Evolutionary conservation across 371 early-diverging fungal species (phyloP).

Genomic region (Saksenaea vasiformis): DNA sequence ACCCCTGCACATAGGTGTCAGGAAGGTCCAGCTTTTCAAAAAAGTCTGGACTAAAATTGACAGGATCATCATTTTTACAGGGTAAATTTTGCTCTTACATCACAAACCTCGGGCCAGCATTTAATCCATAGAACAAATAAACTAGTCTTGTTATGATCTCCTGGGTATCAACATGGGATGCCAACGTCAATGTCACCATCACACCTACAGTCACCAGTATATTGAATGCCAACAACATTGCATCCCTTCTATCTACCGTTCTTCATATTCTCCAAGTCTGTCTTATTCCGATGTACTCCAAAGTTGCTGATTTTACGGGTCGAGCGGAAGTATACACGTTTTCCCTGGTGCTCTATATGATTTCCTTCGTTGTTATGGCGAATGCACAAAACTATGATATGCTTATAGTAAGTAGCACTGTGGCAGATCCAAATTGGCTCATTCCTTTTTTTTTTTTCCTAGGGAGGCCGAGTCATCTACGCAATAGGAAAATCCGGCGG

Average conservation of each 20-base stretch:
- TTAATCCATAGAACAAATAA: no score
- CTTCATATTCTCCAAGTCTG: slow-evolving; percentile 29
- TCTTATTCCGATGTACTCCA: slow-evolving; percentile 32
- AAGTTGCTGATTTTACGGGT: slow-evolving; percentile 29
- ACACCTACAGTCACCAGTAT: slow-evolving; percentile 20
- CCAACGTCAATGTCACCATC: slow-evolving; percentile 14
- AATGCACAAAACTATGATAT: slow-evolving; percentile 17
- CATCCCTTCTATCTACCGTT: slow-evolving; percentile 25
- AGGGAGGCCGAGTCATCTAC: slow-evolving; percentile 41
- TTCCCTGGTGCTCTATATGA: slow-evolving; percentile 18
- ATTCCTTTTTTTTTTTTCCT: neutral
- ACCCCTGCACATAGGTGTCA: slow-evolving; percentile 18
- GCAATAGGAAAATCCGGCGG: slow-evolving; percentile 39
- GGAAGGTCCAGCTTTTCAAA: slow-evolving; percentile 29
- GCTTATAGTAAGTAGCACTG: neutral
- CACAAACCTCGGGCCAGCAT: no score
- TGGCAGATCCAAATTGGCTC: neutral
- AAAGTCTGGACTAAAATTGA: slow-evolving; percentile 26
- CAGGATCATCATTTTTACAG: slow-evolving; percentile 16
- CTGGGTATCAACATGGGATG: slow-evolving; percentile 30
- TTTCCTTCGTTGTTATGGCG: slow-evolving; percentile 24
- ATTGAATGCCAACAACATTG: slow-evolving; percentile 23
- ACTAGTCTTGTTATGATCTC: slow-evolving; percentile 26
- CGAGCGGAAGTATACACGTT: slow-evolving; percentile 27
- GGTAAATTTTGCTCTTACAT: slow-evolving; percentile 18